Base-by-base conservation (phyloP, 225 moss, liverwort and hornwort genomes). In the Rhytidiadelphus loreus region DNA sequence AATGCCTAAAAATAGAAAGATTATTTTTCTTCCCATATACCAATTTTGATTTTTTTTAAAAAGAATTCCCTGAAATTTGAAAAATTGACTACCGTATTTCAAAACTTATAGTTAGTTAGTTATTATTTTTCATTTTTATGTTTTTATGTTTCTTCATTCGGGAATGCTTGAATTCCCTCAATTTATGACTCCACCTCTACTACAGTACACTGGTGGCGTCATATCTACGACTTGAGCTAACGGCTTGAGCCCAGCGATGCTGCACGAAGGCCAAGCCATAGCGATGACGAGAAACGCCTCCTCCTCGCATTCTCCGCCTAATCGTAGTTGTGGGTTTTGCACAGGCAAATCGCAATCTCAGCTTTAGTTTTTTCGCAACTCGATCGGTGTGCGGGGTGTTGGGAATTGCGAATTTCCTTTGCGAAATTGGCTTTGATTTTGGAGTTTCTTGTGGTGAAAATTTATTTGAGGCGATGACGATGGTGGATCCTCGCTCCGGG, bases 401-500 rank as follows among this genome's bases (percentile, higher is more conserved):
- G 19, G 41, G 53, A 22, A 52, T 52, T 60, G 53, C 30, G 16
- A 39, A 63, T 19, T 23, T 53, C 53, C 14, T 39, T 79, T 9
- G 32, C 32, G 75, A 20, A 32, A 29, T 76, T 63, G 39, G 30
- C 46, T 43, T 32, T 60, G 58, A 21, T 41, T 58, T 30, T 3
- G 43, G 60, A 43, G 29, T 8, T 20, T 30, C 30, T 21, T 8
- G 59, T 43, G 59, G 43, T 30, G 41, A 59, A 24, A 8, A 41
- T 18, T 43, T 32, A 41, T 18, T 43, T 32, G 35, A 26, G 64
- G 79, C 37, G 44, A 73, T 57, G 57, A 58, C 74, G 60, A 48
- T 35, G 75, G 48, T 18, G 66, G 93, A 94, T 46, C 57, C 60
- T 77, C 88, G 87, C 58, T 90, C 91, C 32, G 94, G 94, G 30